Conservation (phyloP, 1,139 yeast genomes). For the Geotrichum bryndzae region DNA sequence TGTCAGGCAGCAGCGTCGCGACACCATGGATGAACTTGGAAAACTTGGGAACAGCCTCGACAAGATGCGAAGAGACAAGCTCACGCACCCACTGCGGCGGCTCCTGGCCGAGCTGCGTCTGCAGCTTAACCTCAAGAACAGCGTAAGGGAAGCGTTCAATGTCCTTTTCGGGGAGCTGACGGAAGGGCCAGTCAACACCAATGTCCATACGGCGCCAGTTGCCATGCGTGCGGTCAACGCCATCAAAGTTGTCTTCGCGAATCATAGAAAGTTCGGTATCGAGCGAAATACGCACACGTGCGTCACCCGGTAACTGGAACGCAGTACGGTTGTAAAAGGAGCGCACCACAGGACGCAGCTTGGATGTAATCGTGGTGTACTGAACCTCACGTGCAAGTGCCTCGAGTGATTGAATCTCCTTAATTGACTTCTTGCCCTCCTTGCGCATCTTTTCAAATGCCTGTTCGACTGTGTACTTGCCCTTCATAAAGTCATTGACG, state of each 20-base stretch:
- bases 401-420: slow-evolving; percentile 88
- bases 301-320: slow-evolving; percentile 97
- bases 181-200: slow-evolving; percentile 94
- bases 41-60: slow-evolving; percentile 96
- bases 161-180: slow-evolving; percentile 75
- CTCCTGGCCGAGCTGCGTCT: slow-evolving; percentile 96
- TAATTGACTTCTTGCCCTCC: slow-evolving; percentile 79
- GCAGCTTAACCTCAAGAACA: slow-evolving; percentile 90
- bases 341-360: slow-evolving; percentile 87
- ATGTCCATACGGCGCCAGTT: slow-evolving; percentile 99
- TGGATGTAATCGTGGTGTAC: slow-evolving; percentile 75
- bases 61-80: slow-evolving; percentile 82
- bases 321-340: slow-evolving; percentile 97
- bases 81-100: slow-evolving; percentile 98
- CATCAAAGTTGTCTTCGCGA: slow-evolving; percentile 95
- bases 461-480: slow-evolving; percentile 79
- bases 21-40: slow-evolving; percentile 96
- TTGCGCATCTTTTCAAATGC: slow-evolving; percentile 88
- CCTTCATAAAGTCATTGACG: slow-evolving; percentile 75
- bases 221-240: slow-evolving; percentile 77
- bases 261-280: slow-evolving; percentile 95
- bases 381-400: slow-evolving; percentile 89
- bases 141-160: slow-evolving; percentile 95
- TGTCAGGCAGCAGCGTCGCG: slow-evolving; percentile 78
- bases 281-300: slow-evolving; percentile 93